These are phyloP conservation scores for Solanum arcanum DNA, from an alignment of 257 asterid species.

Conservation along the genomic window DNA sequence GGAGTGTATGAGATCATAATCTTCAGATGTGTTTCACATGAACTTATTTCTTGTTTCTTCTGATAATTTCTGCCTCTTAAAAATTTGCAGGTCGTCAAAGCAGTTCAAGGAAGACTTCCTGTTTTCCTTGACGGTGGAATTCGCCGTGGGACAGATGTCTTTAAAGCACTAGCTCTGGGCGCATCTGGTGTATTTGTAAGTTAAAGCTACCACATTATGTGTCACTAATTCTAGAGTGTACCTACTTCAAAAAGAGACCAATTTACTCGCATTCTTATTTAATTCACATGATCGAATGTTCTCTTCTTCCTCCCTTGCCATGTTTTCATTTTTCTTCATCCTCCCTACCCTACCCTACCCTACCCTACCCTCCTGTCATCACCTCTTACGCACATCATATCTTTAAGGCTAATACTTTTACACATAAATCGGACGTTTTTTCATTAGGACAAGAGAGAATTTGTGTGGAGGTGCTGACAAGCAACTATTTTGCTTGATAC, in stretches of 20 bases:
- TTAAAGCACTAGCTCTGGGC: slow-evolving; percentile 79
- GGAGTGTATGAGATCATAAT: neutral
- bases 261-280: no score
- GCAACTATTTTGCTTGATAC: neutral
- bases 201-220: neutral
- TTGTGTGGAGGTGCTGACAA: neutral
- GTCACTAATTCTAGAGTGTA: neutral
- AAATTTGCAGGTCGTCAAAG: slow-evolving; percentile 44
- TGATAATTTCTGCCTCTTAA: neutral
- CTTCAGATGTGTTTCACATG: neutral
- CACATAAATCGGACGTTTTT: neutral
- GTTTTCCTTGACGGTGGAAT: slow-evolving; percentile 72
- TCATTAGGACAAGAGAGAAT: neutral
- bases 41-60: neutral
- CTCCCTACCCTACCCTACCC: neutral
- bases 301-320: neutral
- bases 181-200: slow-evolving; percentile 85
- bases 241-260: neutral
- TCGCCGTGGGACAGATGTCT: slow-evolving; percentile 80
- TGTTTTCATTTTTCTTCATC: neutral
- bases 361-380: neutral
- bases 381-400: neutral
- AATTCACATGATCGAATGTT: neutral
- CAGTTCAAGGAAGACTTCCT: slow-evolving; percentile 52
- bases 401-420: neutral